Conservation (phyloP, 2,329 filamentous ascomycete genomes). For the Botrytis fragariae region DNA sequence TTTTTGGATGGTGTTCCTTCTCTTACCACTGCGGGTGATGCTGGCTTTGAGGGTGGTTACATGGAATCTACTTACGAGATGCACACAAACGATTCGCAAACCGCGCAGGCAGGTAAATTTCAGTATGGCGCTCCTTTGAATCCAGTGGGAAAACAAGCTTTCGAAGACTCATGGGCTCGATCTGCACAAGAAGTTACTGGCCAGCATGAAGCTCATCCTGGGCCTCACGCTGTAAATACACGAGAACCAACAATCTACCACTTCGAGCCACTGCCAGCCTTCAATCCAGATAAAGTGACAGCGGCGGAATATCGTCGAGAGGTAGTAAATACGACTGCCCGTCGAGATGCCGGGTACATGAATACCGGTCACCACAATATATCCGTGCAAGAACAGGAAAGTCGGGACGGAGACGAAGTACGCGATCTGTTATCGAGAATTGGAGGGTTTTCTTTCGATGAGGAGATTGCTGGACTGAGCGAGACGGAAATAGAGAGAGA, state of each 20-base stretch:
- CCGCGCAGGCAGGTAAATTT: neutral
- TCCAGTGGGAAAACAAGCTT: neutral
- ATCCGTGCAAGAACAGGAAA: slow-evolving; percentile 27
- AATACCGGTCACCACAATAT: too few species aligned
- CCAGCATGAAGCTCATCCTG: neutral
- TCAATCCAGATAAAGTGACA: neutral
- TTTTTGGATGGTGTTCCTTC: slow-evolving; percentile 32
- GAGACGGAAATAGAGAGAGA: neutral
- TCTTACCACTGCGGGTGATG: neutral
- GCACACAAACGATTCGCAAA: neutral
- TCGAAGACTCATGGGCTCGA: neutral
- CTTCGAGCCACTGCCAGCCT: neutral
- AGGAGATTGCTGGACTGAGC: neutral
- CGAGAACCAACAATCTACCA: neutral
- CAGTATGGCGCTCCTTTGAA: neutral
- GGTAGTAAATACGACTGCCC: too few species aligned
- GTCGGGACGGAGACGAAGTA: slow-evolving; percentile 44
- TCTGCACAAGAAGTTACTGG: neutral
- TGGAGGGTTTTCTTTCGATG: neutral
- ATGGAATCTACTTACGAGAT: neutral
- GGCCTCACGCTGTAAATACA: neutral
- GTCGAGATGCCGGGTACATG: neutral
- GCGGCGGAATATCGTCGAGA: too few species aligned
- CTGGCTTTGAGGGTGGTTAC: slow-evolving; percentile 18
- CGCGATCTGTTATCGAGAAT: slow-evolving; percentile 39